phyloP scores from a whole-genome alignment of 2,329 filamentous ascomycete species.

The Arthrobotrys conoides region DNA sequence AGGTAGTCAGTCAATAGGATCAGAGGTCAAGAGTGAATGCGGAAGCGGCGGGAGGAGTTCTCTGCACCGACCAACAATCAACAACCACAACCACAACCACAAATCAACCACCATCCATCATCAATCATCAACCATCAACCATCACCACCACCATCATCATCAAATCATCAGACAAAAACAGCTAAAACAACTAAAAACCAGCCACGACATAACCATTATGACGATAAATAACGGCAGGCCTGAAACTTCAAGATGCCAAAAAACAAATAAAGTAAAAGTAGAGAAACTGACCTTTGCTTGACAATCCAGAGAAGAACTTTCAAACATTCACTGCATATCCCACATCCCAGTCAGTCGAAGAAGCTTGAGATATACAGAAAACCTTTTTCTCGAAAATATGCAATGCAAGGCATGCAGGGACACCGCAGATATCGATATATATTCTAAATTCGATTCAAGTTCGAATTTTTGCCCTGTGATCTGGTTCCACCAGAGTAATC shows the following conservation, averaged over 20 bases:
- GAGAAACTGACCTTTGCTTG: constrained; percentile 9
- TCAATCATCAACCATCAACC: background rate
- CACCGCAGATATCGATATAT: background rate
- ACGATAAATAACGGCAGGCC: constrained; percentile 3
- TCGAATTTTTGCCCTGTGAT: background rate
- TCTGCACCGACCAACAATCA: background rate
- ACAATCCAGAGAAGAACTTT: constrained; percentile 1
- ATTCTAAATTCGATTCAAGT: background rate
- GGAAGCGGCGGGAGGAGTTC: constrained; percentile 31
- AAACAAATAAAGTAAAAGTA: background rate
- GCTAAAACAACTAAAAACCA: background rate
- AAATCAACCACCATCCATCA: background rate
- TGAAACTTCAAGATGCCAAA: background rate
- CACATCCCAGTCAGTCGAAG: constrained; percentile 5
- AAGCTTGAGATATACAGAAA: background rate
- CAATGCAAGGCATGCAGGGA: constrained; percentile 1
- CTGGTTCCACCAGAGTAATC: background rate
- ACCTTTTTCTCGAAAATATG: background rate
- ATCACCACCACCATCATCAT: background rate
- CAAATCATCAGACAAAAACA: background rate
- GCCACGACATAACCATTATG: constrained; percentile 4
- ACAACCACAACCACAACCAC: background rate
- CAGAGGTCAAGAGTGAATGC: background rate
- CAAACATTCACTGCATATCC: background rate
- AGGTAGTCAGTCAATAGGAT: too few species aligned